Base-by-base conservation (phyloP, 768 basidiomycete species). In the Porpolomopsis calyptriformis region DNA sequence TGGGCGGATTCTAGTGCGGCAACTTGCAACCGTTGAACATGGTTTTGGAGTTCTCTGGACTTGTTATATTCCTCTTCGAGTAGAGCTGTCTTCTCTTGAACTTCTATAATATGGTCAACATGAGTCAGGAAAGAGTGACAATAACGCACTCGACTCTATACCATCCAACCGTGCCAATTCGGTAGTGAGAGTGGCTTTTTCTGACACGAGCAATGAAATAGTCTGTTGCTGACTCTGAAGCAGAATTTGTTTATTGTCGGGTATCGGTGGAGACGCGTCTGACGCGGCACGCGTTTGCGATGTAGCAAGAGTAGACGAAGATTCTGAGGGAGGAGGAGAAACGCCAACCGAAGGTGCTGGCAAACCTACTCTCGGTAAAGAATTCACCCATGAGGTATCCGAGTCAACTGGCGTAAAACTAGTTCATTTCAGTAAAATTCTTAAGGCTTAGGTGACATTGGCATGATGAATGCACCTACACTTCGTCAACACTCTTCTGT, bases 141-240 rank as follows among this genome's bases (percentile, higher is more conserved):
- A 43, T 23, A n/a, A 59, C 71, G 8, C 60, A 89, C 87, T 70
- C 33, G 69, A 63, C 56, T 85, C 82, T n/a, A 74, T 60, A 39
- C 68, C 72, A 36, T 77, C 74, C 38, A 82, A 56, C 42, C 73
- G 72, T 51, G 81, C 71, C 34, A 84, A 58, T 34, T 80, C 75
- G n/a, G 72, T 58, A 12, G 67, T 64, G 27, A 86, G 66, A 16
- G 73, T 68, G 5, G 76, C 72, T 60, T 85, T 85, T 55, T 86
- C 85, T 2, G 78, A 72, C 16, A 89, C 85, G 11, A 92, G 69
- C n/a, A 84, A 59, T 38, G 81, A 70, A 47, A 92, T 85, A 0
- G 83, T 85, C 54, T 80, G 80, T 49, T 77, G 78, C 53, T 83
- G 81, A 53, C 73, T 80, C 52, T 74, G 69, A 33, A 67, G 57